phyloP scores from a whole-genome alignment of 768 basidiomycete species.

The Tylopilus cervinicoccineus region DNA sequence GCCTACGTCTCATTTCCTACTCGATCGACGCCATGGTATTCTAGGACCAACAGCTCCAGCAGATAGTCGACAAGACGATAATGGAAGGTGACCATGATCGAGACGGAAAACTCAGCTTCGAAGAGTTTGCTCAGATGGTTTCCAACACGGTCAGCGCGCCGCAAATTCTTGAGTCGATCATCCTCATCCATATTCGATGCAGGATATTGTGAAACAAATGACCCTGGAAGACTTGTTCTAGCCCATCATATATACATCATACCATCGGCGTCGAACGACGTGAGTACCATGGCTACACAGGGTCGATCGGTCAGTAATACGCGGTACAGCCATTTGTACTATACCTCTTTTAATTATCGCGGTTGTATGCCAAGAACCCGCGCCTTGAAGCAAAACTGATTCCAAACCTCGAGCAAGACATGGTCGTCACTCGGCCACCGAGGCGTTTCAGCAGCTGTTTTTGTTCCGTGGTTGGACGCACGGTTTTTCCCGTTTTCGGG shows the following conservation, averaged over 20 bases:
- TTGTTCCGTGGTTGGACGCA: neutral
- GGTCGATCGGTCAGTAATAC: slow-evolving; percentile 6
- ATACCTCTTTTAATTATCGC: slow-evolving; percentile 14
- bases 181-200: slow-evolving; percentile 7
- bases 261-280: slow-evolving; percentile 15
- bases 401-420: slow-evolving; percentile 1
- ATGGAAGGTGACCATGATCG: slow-evolving; percentile 99
- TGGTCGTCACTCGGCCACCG: neutral
- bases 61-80: slow-evolving; percentile 99
- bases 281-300: slow-evolving; percentile 18
- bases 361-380: slow-evolving; percentile 17
- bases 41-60: slow-evolving; percentile 96
- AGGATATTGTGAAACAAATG: slow-evolving; percentile 99
- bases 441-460: neutral
- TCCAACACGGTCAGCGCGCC: slow-evolving; percentile 89
- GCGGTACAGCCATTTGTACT: slow-evolving; percentile 21
- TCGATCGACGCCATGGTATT: neutral
- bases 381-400: slow-evolving; percentile 4
- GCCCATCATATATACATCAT: slow-evolving; percentile 12
- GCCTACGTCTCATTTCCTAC: neutral
- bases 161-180: too few relatives aligned
- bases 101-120: slow-evolving; percentile 95
- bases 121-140: slow-evolving; percentile 96
- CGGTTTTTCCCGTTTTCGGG: neutral
- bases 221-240: slow-evolving; percentile 91